These are phyloP conservation scores for Ogataea methylovora DNA, from an alignment of 805 yeast genomes.

Conservation along the genomic window DNA sequence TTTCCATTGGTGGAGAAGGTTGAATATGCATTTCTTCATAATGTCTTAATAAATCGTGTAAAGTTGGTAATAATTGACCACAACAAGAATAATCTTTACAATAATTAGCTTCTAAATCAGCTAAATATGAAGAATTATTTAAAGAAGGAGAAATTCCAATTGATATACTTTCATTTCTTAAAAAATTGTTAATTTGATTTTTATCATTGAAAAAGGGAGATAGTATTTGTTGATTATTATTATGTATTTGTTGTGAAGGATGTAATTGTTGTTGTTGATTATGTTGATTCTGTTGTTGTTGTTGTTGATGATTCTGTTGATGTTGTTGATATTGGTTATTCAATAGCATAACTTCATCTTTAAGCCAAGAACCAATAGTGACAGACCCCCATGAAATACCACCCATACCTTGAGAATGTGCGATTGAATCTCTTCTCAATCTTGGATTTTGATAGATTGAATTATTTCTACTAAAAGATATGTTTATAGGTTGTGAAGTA, in stretches of 20 bases:
- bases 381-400: slow-evolving; percentile 97
- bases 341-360: slow-evolving; percentile 79
- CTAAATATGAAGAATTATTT: slow-evolving; percentile 65
- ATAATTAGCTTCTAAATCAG: slow-evolving; percentile 90
- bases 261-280: background rate
- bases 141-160: slow-evolving; percentile 52
- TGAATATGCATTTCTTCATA: slow-evolving; percentile 93
- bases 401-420: slow-evolving; percentile 97
- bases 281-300: slow-evolving; percentile 4
- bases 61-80: slow-evolving; percentile 84
- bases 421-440: slow-evolving; percentile 82
- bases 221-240: slow-evolving; percentile 1
- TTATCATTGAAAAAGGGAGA: no score
- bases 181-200: slow-evolving; percentile 6
- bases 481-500: slow-evolving; percentile 1
- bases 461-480: slow-evolving; percentile 17
- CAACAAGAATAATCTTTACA: slow-evolving; percentile 97
- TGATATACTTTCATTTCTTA: slow-evolving; percentile 19
- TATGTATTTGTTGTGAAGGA: no score
- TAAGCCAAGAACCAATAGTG: slow-evolving; percentile 91
- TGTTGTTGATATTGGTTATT: slow-evolving; percentile 6
- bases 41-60: slow-evolving; percentile 89
- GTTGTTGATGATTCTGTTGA: slow-evolving; percentile 3
- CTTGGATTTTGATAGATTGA: slow-evolving; percentile 36
- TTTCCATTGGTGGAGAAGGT: slow-evolving; percentile 38